phyloP scores from a whole-genome alignment of 768 basidiomycete genomes.

The Udeniomyces megalosporus region DNA sequence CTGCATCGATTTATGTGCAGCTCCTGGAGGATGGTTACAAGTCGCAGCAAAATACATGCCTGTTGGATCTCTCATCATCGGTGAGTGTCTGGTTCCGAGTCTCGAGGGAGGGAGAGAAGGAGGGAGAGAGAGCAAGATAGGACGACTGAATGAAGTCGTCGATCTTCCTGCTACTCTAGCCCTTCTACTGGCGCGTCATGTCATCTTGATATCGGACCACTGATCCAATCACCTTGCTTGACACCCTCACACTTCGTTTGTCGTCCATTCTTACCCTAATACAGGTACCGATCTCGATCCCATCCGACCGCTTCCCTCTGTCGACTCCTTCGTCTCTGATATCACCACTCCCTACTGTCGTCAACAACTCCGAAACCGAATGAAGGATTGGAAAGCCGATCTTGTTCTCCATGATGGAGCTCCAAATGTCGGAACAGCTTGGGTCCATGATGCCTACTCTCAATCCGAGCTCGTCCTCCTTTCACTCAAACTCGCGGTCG shows the following conservation, averaged over 20 bases:
- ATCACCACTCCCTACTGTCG: constrained; percentile 89
- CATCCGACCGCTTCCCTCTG: constrained; percentile 86
- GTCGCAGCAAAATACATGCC: constrained; percentile 98
- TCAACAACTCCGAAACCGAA: constrained; percentile 60
- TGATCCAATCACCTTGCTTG: background rate
- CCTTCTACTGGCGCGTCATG: background rate
- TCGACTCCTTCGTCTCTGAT: constrained; percentile 79
- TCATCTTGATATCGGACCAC: background rate
- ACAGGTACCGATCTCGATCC: constrained; percentile 86
- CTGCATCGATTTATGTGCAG: constrained; percentile 97
- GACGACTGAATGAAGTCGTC: background rate
- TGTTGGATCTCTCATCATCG: constrained; percentile 73
- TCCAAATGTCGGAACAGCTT: constrained; percentile 96
- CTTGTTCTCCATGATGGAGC: constrained; percentile 97
- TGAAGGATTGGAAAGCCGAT: constrained; percentile 99
- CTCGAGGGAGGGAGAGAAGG: background rate
- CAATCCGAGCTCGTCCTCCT: constrained; percentile 93
- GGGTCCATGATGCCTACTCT: constrained; percentile 95
- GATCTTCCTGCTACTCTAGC: too few species aligned
- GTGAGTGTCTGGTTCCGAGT: constrained; percentile 29
- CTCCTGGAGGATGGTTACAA: constrained; percentile 97
- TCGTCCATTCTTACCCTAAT: background rate
- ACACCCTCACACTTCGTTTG: background rate
- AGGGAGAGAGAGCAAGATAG: background rate
- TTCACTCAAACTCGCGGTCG: constrained; percentile 85